Percentiles rank a stretch among this genome's conserved stretches.
phyloP scores from a whole-genome alignment of 371 early-diverging fungal species.

The Haplosporangium sp. region DNA sequence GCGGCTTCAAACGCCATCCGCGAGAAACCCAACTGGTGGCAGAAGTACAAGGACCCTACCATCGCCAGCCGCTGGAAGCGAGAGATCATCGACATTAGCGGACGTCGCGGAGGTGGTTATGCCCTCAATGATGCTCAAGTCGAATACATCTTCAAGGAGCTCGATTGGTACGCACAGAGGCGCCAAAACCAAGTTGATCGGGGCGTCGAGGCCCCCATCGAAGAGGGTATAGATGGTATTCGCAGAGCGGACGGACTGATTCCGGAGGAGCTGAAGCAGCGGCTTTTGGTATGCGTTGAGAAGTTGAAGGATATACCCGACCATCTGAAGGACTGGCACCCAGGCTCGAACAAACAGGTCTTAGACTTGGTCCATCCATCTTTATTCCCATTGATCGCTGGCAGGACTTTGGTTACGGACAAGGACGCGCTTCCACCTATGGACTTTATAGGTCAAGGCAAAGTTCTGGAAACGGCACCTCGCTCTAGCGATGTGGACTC shows the following conservation, averaged over 20 bases:
- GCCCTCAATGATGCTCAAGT: constrained; percentile 47
- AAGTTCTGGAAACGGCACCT: not conserved
- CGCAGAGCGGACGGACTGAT: constrained; percentile 55
- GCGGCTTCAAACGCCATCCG: constrained; percentile 54
- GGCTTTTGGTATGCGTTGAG: constrained; percentile 36
- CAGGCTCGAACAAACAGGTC: constrained; percentile 62
- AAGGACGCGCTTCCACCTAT: constrained; percentile 18
- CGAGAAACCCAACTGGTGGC: constrained; percentile 58
- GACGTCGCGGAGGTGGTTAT: not conserved
- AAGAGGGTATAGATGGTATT: constrained; percentile 53
- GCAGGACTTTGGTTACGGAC: constrained; percentile 17
- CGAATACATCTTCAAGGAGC: constrained; percentile 56
- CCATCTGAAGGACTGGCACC: constrained; percentile 62
- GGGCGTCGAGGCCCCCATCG: constrained; percentile 14
- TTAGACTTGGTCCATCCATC: constrained; percentile 75
- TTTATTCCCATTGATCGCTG: constrained; percentile 57
- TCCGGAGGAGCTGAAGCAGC: constrained; percentile 12
- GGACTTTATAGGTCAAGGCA: constrained; percentile 2
- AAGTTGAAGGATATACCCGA: constrained; percentile 56
- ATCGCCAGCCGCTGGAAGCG: constrained; percentile 55
- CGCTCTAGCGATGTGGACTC: not conserved
- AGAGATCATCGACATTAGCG: constrained; percentile 32
- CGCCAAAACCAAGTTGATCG: constrained; percentile 25
- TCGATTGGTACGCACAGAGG: constrained; percentile 42
- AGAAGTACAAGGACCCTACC: constrained; percentile 44